Base-by-base conservation (phyloP, 371 early-diverging fungal genomes). In the Mucor mucedo region DNA sequence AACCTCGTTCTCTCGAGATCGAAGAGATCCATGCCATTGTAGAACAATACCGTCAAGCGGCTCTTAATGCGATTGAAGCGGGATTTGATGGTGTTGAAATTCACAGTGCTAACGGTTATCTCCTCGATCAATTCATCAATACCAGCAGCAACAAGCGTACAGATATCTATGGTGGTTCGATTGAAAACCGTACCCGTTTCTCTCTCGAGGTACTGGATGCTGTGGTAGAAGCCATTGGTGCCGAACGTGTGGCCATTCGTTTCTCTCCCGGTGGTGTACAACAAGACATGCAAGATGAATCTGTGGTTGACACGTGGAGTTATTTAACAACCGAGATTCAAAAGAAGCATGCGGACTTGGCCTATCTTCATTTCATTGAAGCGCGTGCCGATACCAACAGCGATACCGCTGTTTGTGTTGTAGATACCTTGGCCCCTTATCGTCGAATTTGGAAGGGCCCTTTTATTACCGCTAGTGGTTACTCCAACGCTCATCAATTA, bases 61-160 rank as follows among this genome's bases (percentile, higher is more conserved):
- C n/a, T n/a, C n/a, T n/a, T n/a, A n/a, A n/a, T n/a, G n/a, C n/a
- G n/a, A n/a, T n/a, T n/a, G n/a, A n/a, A n/a, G n/a, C n/a, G n/a
- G n/a, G n/a, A n/a, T n/a, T n/a, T n/a, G n/a, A n/a, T n/a, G n/a
- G n/a, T n/a, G n/a, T n/a, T n/a, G n/a, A 89, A 78, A 86, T 92
- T 38, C 91, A 91, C 68, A 79, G 69, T 32, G 88, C 87, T 0
- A 80, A 87, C 38, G 87, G 88, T 1, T 89, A 86, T 69, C 76
- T 90, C 42, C 39, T 86, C 53, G 73, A 82, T 55, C 82, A 85
- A 52, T 89, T 91, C 44, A 48, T 67, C 14, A 67, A 70, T 42
- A 29, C 55, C 13, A 29, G 14, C 21, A 58, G 55, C 50, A 91
- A 91, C 62, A 29, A 65, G 7, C 59, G 63, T 14, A 58, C 58